Evolutionary conservation across 129 eudicot species (phyloP).

Genomic region (carrot (Daucus carota)): DNA sequence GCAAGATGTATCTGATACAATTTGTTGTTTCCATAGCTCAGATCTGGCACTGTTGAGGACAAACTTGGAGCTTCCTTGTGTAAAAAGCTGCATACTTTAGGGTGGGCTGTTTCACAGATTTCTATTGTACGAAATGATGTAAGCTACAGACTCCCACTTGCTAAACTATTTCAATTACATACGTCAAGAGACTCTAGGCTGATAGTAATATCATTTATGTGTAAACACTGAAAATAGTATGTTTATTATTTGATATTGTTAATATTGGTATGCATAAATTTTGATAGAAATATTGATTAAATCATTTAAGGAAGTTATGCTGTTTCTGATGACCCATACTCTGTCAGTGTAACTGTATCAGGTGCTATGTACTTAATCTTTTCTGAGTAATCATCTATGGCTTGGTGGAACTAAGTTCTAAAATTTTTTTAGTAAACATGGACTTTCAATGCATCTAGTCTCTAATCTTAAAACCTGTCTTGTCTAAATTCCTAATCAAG

Average conservation of each 20-base stretch:
- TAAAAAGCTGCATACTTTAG: constrained; percentile 61
- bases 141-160: constrained; percentile 17
- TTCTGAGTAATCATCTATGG: no score
- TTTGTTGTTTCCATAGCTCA: constrained; percentile 68
- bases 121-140: constrained; percentile 60
- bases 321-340: background rate
- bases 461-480: no score
- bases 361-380: no score
- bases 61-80: constrained; percentile 53
- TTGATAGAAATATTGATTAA: background rate
- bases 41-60: constrained; percentile 69
- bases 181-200: background rate
- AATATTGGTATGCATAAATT: background rate
- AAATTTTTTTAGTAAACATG: no score
- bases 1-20: constrained; percentile 19
- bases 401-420: no score
- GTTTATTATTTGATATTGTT: background rate
- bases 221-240: background rate
- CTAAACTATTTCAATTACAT: background rate
- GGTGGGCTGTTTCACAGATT: constrained; percentile 60
- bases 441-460: no score
- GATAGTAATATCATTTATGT: background rate
- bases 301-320: background rate
- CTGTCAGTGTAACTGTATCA: no score
- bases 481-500: background rate